Evolutionary conservation across 1,284 basidiomycete genomes (phyloP).

Genomic region (Neotropicomus parvogracilis): DNA sequence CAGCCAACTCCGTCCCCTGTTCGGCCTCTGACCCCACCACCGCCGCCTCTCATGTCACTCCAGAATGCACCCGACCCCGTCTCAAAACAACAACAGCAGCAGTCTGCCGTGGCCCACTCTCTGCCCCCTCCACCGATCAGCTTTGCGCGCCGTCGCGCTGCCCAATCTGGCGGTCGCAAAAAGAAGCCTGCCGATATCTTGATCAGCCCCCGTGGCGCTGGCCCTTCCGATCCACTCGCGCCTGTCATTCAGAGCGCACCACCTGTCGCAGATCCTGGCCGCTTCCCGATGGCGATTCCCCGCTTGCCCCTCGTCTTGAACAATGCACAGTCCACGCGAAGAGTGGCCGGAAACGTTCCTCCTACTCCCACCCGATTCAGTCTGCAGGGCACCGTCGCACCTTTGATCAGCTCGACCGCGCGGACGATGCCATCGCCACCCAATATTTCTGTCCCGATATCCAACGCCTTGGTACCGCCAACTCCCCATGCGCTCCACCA

Average conservation of each 20-base stretch:
- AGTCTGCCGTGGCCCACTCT: slow-evolving; percentile 22
- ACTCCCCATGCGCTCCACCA: slow-evolving; percentile 61
- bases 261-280: slow-evolving; percentile 48
- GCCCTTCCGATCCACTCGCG: slow-evolving; percentile 51
- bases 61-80: slow-evolving; percentile 17
- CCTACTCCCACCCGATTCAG: slow-evolving; percentile 68
- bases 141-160: slow-evolving; percentile 68
- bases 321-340: slow-evolving; percentile 41
- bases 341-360: slow-evolving; percentile 56
- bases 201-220: slow-evolving; percentile 62
- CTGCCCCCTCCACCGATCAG: slow-evolving; percentile 68
- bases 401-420: slow-evolving; percentile 23
- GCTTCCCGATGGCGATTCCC: slow-evolving; percentile 61
- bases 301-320: slow-evolving; percentile 56
- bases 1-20: slow-evolving; percentile 18
- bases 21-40: slow-evolving; percentile 29
- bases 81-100: slow-evolving; percentile 20
- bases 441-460: slow-evolving; percentile 56
- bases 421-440: slow-evolving; percentile 44
- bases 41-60: slow-evolving; percentile 15
- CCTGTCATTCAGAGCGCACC: slow-evolving; percentile 73
- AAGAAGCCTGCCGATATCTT: slow-evolving; percentile 75
- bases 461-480: slow-evolving; percentile 58
- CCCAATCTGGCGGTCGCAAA: slow-evolving; percentile 52
- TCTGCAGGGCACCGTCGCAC: slow-evolving; percentile 38